phyloP scores from a whole-genome alignment of 2,329 filamentous ascomycete genomes.

The Neonectria neomacrospora region DNA sequence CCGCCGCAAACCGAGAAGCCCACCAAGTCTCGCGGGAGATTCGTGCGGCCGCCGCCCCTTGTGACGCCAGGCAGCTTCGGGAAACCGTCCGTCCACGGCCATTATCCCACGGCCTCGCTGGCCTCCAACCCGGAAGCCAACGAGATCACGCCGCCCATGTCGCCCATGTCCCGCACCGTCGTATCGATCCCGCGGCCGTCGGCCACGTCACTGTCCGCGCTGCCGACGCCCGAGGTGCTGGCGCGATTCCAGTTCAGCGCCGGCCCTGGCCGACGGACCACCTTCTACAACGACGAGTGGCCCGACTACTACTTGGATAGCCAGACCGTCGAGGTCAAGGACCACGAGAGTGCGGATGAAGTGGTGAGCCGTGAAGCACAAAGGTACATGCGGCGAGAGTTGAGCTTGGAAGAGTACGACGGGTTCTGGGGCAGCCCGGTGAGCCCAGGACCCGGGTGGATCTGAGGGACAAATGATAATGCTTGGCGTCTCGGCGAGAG shows the following conservation, averaged over 20 bases:
- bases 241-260: slow-evolving; percentile 35
- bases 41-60: slow-evolving; percentile 35
- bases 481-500: neutral
- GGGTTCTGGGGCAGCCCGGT: slow-evolving; percentile 34
- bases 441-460: slow-evolving; percentile 41
- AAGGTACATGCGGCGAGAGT: slow-evolving; percentile 30
- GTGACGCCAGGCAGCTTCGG: slow-evolving; percentile 20
- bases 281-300: slow-evolving; percentile 45
- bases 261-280: slow-evolving; percentile 8
- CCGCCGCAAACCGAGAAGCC: slow-evolving; percentile 17
- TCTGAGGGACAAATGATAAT: slow-evolving; percentile 22
- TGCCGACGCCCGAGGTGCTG: slow-evolving; percentile 39
- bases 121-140: slow-evolving; percentile 34
- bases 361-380: slow-evolving; percentile 24
- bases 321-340: slow-evolving; percentile 14
- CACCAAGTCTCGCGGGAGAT: slow-evolving; percentile 18
- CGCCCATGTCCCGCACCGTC: slow-evolving; percentile 20
- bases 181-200: slow-evolving; percentile 23
- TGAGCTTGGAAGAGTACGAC: slow-evolving; percentile 37
- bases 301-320: slow-evolving; percentile 48
- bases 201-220: slow-evolving; percentile 34
- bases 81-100: slow-evolving; percentile 25
- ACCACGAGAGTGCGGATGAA: slow-evolving; percentile 11
- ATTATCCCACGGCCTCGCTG: slow-evolving; percentile 21
- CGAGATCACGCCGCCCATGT: slow-evolving; percentile 27